Evolutionary conservation across 2,329 filamentous ascomycete species (phyloP).

Genomic region (Thielaviopsis cerberus): DNA sequence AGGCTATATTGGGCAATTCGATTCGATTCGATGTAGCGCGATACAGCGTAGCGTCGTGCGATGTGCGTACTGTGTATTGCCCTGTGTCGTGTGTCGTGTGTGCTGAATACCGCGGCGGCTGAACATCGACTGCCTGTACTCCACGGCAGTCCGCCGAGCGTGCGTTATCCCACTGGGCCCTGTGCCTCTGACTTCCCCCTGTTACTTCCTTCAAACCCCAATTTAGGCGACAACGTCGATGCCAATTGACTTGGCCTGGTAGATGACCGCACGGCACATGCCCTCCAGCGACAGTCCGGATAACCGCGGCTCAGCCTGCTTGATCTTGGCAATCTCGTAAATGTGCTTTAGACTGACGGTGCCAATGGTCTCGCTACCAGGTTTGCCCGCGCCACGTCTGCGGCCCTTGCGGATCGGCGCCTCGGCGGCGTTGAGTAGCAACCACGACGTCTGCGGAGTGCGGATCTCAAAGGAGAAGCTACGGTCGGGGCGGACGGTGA

Average conservation of each 20-base stretch:
- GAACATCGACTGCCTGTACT: neutral
- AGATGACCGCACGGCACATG: constrained; percentile 55
- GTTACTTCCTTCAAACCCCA: neutral
- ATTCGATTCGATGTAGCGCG: neutral
- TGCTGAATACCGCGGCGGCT: constrained; percentile 1
- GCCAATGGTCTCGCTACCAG: constrained; percentile 62
- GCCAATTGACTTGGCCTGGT: constrained; percentile 57
- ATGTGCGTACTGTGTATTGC: neutral
- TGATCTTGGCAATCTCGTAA: constrained; percentile 95
- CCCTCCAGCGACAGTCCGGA: constrained; percentile 54
- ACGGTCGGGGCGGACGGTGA: constrained; percentile 82
- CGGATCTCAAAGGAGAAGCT: constrained; percentile 85
- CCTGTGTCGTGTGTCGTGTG: neutral
- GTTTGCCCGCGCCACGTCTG: constrained; percentile 57
- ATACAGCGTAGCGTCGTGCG: neutral
- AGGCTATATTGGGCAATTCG: neutral
- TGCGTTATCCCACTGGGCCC: neutral
- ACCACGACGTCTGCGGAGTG: constrained; percentile 82
- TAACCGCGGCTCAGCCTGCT: constrained; percentile 58
- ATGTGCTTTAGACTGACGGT: constrained; percentile 84
- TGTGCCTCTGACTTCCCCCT: neutral
- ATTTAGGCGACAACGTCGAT: constrained; percentile 50
- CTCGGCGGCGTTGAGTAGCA: constrained; percentile 69
- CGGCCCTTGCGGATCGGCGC: constrained; percentile 58
- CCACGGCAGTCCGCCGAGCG: constrained; percentile 3